Base-by-base conservation (phyloP, 129 eudicot species). In the Arctium minus region DNA sequence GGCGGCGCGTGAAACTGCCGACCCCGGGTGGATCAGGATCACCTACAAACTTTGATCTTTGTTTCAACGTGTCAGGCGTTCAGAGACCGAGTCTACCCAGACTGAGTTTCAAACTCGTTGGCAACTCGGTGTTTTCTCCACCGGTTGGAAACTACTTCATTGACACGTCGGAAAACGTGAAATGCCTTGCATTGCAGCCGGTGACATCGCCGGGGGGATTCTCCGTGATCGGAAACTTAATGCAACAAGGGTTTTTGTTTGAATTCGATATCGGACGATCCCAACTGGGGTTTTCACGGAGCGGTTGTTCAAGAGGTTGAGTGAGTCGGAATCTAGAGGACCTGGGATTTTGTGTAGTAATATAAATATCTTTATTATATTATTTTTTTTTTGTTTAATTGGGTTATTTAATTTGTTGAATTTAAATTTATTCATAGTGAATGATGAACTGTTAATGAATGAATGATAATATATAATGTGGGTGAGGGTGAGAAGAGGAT, bases 161-260 rank as follows among this genome's bases (percentile, higher is more conserved):
- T 6, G 97, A 92, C 83, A 81, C 89, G 1, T 91, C 93, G 12
- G 87, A 86, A 42, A 88, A 72, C 78, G 93, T 92, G 0, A 90
- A 90, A 75, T 92, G 97, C 77, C 17, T 92, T 38, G 97, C 97
- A 0, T 81, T 92, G 42, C 94, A 84, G 72, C 89, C 94, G 1
- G 92, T 87, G 6, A 60, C 85, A 22, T 42, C 90, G 29, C 35
- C 85, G 10, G 76, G 80, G 1, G 92, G 92, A 5, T 86, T 90
- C 50, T 84, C 93, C 1, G 90, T 92, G 22, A 86, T 92, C 8
- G 97, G 94, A 8, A 92, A 92, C 85, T 48, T 92, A 46, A 89
- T 92, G 93, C 94, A 92, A 50, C 97, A 92, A 44, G 97, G 94
- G 12, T 92, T 83, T 77, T 77, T 88, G 81, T 90, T 92, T 37